Evolutionary conservation across 2,329 filamentous ascomycete genomes (phyloP).

Genomic region (Pseudogymnoascus sp.): DNA sequence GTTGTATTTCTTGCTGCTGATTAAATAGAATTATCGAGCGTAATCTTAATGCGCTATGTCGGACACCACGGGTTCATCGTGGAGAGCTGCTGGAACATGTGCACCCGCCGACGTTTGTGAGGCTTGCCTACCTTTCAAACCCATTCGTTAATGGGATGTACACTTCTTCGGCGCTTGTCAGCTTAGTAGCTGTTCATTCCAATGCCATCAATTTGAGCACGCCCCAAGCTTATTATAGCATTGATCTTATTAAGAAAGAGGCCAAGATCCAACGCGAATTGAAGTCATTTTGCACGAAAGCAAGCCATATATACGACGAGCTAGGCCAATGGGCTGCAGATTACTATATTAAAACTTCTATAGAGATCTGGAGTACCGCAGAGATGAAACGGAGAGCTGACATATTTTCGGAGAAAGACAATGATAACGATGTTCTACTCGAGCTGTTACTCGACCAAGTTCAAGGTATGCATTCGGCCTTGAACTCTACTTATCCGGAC

Average conservation of each 20-base stretch:
- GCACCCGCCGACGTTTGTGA: not conserved
- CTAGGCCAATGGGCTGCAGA: constrained; percentile 64
- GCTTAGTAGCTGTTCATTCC: constrained; percentile 36
- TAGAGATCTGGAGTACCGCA: constrained; percentile 37
- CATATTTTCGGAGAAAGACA: constrained; percentile 33
- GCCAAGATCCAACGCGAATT: constrained; percentile 38
- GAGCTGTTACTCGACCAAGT: constrained; percentile 13
- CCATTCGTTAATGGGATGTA: not conserved
- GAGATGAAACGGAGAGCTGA: constrained; percentile 49
- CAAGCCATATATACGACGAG: constrained; percentile 42
- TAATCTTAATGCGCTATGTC: constrained; percentile 48
- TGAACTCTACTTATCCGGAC: constrained; percentile 36
- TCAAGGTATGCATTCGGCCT: constrained; percentile 18
- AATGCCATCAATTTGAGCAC: constrained; percentile 44
- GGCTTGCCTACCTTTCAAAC: constrained; percentile 22
- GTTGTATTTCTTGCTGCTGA: not conserved
- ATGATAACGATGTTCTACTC: constrained; percentile 16
- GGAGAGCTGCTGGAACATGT: constrained; percentile 37
- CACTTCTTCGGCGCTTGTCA: not conserved
- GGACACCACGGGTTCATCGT: constrained; percentile 46
- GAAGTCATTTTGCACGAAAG: constrained; percentile 42
- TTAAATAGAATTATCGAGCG: constrained; percentile 36
- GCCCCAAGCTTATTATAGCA: constrained; percentile 51
- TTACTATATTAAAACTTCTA: constrained; percentile 45
- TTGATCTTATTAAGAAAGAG: constrained; percentile 36